Conservation (phyloP, 1,284 basidiomycete genomes). For the Rhodotorula sp. region DNA sequence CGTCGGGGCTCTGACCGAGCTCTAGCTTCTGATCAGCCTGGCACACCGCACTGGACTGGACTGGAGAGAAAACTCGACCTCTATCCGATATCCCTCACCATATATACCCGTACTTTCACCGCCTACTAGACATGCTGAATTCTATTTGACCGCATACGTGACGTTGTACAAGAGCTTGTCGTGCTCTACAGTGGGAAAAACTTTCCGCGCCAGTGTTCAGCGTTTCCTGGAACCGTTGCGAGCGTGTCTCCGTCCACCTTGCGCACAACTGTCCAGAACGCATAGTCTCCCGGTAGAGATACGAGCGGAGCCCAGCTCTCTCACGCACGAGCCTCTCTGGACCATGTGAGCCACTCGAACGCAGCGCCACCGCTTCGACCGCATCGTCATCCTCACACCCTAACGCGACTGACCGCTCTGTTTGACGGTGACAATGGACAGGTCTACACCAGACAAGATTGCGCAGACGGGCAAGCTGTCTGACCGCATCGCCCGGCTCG, state of each 20-base stretch:
- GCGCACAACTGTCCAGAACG: not conserved
- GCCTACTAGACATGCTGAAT: too few species aligned
- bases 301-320: too few species aligned
- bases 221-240: not conserved
- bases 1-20: too few species aligned
- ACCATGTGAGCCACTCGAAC: not conserved
- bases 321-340: too few species aligned
- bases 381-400: not conserved
- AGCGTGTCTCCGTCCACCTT: not conserved
- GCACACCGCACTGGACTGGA: too few species aligned
- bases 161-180: not conserved
- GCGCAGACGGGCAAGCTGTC: slow-evolving; percentile 1
- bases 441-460: slow-evolving; percentile 2
- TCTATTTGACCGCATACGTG: too few species aligned
- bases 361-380: not conserved
- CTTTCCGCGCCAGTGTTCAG: not conserved
- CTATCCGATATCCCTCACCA: too few species aligned
- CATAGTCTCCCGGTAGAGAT: not conserved
- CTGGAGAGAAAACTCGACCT: too few species aligned
- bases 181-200: not conserved
- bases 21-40: too few species aligned
- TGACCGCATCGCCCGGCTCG: slow-evolving; percentile 4
- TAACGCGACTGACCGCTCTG: not conserved
- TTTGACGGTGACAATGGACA: not conserved
- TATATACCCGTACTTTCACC: too few species aligned